These are phyloP conservation scores for Boletus insuetus DNA, from an alignment of 768 basidiomycete genomes.

Conservation along the genomic window DNA sequence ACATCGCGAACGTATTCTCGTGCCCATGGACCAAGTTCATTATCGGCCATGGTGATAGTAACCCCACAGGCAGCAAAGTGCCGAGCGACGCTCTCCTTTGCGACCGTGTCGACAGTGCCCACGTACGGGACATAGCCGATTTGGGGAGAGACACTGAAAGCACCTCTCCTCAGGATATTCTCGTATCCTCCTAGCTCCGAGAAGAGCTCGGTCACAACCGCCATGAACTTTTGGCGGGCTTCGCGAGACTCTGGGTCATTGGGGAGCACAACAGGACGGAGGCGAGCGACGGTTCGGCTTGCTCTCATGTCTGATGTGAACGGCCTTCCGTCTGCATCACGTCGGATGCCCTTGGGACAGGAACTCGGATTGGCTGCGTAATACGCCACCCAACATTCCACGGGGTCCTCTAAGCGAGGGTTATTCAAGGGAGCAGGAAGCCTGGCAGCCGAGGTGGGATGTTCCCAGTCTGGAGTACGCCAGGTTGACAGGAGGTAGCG, in stretches of 20 bases:
- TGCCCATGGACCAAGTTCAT: slow-evolving; percentile 40
- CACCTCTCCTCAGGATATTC: slow-evolving; percentile 34
- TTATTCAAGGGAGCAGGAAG: slow-evolving; percentile 34
- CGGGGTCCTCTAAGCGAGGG: slow-evolving; percentile 46
- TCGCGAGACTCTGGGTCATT: slow-evolving; percentile 34
- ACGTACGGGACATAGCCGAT: slow-evolving; percentile 31
- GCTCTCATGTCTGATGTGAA: slow-evolving; percentile 43
- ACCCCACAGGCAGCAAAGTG: slow-evolving; percentile 45
- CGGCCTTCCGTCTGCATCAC: slow-evolving; percentile 37
- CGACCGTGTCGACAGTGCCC: slow-evolving; percentile 28
- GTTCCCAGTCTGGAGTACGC: slow-evolving; percentile 41
- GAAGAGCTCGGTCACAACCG: slow-evolving; percentile 39
- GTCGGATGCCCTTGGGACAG: slow-evolving; percentile 48
- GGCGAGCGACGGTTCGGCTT: slow-evolving; percentile 47
- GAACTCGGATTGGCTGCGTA: slow-evolving; percentile 42
- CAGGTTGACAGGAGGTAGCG: slow-evolving; percentile 41
- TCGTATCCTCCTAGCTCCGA: slow-evolving; percentile 40
- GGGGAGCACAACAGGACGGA: slow-evolving; percentile 38
- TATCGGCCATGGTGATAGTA: slow-evolving; percentile 33
- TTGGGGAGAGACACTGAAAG: slow-evolving; percentile 35
- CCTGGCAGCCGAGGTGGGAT: slow-evolving; percentile 18
- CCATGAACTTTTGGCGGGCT: slow-evolving; percentile 40
- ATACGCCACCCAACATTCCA: slow-evolving; percentile 46
- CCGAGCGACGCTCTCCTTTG: slow-evolving; percentile 34
- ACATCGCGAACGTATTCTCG: slow-evolving; percentile 33